Conservation (phyloP, 106 monocot species). For the Gastrodia elata region DNA sequence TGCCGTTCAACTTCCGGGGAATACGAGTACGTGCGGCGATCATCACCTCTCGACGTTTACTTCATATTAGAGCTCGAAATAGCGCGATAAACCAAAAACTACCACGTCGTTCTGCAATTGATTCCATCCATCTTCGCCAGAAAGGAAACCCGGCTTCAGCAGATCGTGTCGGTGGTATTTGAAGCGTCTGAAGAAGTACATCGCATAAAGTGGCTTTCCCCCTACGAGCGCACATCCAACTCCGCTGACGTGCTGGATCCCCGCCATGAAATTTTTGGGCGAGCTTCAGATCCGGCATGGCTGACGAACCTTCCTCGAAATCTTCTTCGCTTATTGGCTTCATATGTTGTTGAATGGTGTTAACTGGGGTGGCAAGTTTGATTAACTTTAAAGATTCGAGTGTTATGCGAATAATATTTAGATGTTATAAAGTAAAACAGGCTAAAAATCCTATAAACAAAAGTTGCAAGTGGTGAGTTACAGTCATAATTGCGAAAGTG, state of each 20-base stretch:
- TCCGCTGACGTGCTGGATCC: neutral
- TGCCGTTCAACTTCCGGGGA: too few relatives aligned
- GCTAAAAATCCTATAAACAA: too few relatives aligned
- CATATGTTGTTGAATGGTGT: too few relatives aligned
- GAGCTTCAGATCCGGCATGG: neutral
- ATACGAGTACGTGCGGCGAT: constrained; percentile 53
- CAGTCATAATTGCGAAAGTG: too few relatives aligned
- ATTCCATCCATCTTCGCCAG: constrained; percentile 63
- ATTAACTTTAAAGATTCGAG: too few relatives aligned
- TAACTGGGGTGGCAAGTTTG: too few relatives aligned
- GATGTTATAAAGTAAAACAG: too few relatives aligned
- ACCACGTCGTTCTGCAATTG: constrained; percentile 36
- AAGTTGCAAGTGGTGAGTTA: too few relatives aligned
- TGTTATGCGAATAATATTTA: too few relatives aligned
- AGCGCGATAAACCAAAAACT: constrained; percentile 51
- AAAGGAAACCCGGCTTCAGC: constrained; percentile 26
- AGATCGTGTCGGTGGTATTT: constrained; percentile 47
- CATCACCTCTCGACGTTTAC: constrained; percentile 45
- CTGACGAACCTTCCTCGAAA: too few relatives aligned
- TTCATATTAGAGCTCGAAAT: constrained; percentile 75
- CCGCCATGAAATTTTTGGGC: constrained; percentile 6
- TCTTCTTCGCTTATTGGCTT: too few relatives aligned
- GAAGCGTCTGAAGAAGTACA: constrained; percentile 65
- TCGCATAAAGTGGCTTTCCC: constrained; percentile 55
- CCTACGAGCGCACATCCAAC: neutral